Conservation (phyloP, 176 grass and related monocot genomes). For the Musa troglodytarum region DNA sequence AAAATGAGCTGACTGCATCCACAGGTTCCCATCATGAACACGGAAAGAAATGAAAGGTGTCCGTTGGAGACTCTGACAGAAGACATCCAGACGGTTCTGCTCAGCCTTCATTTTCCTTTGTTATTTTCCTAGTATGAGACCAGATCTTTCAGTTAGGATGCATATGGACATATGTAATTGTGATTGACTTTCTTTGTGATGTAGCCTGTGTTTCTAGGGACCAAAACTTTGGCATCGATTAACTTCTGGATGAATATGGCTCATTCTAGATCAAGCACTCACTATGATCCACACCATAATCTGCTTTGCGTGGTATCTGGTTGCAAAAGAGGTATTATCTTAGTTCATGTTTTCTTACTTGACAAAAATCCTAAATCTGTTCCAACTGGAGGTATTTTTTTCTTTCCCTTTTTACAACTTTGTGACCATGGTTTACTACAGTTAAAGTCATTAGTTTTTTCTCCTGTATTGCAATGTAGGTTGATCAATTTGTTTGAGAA, state of each 20-base stretch:
- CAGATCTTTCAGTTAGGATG: not conserved
- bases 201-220: constrained; percentile 64
- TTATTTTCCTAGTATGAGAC: constrained; percentile 18
- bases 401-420: not conserved
- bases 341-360: constrained; percentile 8
- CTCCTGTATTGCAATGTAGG: too few relatives aligned
- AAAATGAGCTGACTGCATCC: constrained; percentile 18
- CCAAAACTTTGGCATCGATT: constrained; percentile 58
- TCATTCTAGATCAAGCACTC: constrained; percentile 81
- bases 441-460: too few relatives aligned
- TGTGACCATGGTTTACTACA: too few relatives aligned
- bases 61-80: constrained; percentile 43
- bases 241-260: constrained; percentile 97
- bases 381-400: constrained; percentile 6
- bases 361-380: not conserved
- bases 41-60: constrained; percentile 50
- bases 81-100: constrained; percentile 60
- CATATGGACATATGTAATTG: not conserved
- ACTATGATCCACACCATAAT: constrained; percentile 96
- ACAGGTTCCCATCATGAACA: constrained; percentile 67
- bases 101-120: constrained; percentile 14
- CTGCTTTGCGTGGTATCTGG: constrained; percentile 83
- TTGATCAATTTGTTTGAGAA: too few relatives aligned
- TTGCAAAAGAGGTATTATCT: constrained; percentile 59
- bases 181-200: constrained; percentile 14